A percentile compares a stretch with the other conserved stretches of the same genome.
Evolutionary conservation across 345 rosid genomes (phyloP).

Genomic region (Salix exigua): DNA sequence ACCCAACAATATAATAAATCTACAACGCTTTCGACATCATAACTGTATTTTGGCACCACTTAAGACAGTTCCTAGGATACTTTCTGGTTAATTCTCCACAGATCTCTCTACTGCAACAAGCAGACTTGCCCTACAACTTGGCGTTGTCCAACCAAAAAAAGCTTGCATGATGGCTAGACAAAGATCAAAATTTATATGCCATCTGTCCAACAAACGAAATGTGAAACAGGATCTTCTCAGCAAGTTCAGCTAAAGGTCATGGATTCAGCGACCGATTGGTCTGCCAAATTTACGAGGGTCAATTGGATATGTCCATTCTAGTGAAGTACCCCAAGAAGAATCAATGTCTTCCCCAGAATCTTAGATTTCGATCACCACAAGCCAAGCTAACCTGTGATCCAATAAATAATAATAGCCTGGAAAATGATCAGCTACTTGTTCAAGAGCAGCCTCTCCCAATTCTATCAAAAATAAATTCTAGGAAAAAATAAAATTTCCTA

Average conservation of each 20-base stretch:
- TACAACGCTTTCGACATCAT: slow-evolving; percentile 41
- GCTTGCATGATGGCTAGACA: slow-evolving; percentile 23
- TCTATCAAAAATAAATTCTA: background rate
- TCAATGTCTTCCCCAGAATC: slow-evolving; percentile 8
- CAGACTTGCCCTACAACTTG: slow-evolving; percentile 14
- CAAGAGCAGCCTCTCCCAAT: background rate
- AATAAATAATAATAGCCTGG: slow-evolving; percentile 2
- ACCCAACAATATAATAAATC: slow-evolving; percentile 33
- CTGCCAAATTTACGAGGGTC: slow-evolving; percentile 32
- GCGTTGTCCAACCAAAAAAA: slow-evolving; percentile 10
- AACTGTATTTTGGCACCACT: slow-evolving; percentile 18
- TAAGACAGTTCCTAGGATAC: background rate
- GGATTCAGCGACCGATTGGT: slow-evolving; percentile 14
- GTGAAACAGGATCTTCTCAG: slow-evolving; percentile 20
- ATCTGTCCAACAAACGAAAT: slow-evolving; percentile 17
- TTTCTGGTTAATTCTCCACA: slow-evolving; percentile 13
- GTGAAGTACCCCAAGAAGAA: slow-evolving; percentile 20
- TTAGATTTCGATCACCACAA: slow-evolving; percentile 15
- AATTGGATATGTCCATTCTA: slow-evolving; percentile 11
- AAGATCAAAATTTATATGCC: slow-evolving; percentile 32
- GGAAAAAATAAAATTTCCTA: background rate
- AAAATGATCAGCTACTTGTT: background rate
- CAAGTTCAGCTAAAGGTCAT: slow-evolving; percentile 17
- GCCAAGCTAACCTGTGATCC: slow-evolving; percentile 30
- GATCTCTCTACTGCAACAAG: slow-evolving; percentile 18